Base-by-base conservation (phyloP, 2,329 filamentous ascomycete genomes). In the Leptographium wingfieldii region DNA sequence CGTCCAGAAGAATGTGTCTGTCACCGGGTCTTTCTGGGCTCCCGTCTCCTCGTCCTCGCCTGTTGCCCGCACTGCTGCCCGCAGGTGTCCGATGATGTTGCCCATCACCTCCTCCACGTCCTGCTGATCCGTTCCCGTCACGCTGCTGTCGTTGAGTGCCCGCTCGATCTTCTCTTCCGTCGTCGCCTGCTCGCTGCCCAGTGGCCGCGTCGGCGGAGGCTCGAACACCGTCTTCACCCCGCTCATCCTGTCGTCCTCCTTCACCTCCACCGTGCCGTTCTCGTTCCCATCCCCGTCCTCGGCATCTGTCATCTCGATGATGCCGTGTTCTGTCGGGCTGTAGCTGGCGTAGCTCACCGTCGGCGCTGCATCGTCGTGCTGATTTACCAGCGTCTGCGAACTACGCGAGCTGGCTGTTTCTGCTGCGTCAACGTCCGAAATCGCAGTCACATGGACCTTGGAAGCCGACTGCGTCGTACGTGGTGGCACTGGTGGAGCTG, bases 71-170 rank as follows among this genome's bases (percentile, higher is more conserved):
- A 97, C 92, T 2, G 92, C 92, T 58, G 89, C 91, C 67, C 94
- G 88, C n/a, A 96, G 77, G 57, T 94, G 87, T 68, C 92, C 91
- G 61, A 96, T 83, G 31, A 96, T 88, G 67, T 92, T 94, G 61
- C 90, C 90, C 75, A 96, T 92, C 54, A 96, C 92, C 72, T 99
- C 94, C 14, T 91, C 91, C 5, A 96, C 92, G 72, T 99, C 94
- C 73, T 99, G 92, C 69, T 99, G 94, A 40, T 90, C 77, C 0
- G 79, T 82, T 3, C 79, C 79, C 11, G 76, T 77, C 38, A 67
- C 75, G 64, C 59, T 74, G 74, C 68, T 73, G 75, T 73, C 74
- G 66, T 76, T 77, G 31, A 76, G 73, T 5, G 72, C 77, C 59
- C 68, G 73, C 54, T 70, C 71, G 11, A 80, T 75, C 58, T 75